phyloP scores from a whole-genome alignment of 495 filamentous ascomycete species.

The Pseudoneurospora amorphoporcata region DNA sequence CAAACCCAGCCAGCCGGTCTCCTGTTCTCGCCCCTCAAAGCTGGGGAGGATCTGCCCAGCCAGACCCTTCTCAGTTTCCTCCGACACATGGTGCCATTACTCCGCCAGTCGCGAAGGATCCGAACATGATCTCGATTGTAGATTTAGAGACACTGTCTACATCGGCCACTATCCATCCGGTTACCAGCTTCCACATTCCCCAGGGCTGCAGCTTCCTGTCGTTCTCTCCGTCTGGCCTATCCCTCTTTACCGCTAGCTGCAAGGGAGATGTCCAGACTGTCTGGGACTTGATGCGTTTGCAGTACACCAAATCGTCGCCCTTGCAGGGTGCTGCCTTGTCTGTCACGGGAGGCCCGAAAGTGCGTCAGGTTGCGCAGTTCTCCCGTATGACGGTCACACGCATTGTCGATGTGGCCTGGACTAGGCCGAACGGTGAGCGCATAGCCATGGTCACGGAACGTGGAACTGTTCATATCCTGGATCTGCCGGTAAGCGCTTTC shows the following conservation, averaged over 20 bases:
- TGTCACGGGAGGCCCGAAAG: conserved; percentile 32
- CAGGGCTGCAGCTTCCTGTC: conserved; percentile 87
- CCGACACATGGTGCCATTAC: conserved; percentile 59
- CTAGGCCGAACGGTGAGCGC: conserved; percentile 65
- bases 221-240: conserved; percentile 73
- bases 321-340: conserved; percentile 30
- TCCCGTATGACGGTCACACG: conserved; percentile 82
- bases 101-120: conserved; percentile 47
- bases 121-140: conserved; percentile 72
- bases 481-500: conserved; percentile 72
- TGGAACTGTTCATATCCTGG: conserved; percentile 87
- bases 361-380: conserved; percentile 78
- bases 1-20: conserved; percentile 29
- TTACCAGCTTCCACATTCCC: conserved; percentile 70
- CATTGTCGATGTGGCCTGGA: conserved; percentile 85
- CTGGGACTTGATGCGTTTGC: conserved; percentile 81
- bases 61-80: conserved; percentile 49
- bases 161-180: conserved; percentile 43
- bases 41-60: conserved; percentile 26
- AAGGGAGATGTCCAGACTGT: conserved; percentile 89
- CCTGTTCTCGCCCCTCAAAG: conserved; percentile 16
- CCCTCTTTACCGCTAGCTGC: conserved; percentile 77
- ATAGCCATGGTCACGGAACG: conserved; percentile 80
- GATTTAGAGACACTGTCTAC: conserved; percentile 57
- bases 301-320: conserved; percentile 42